These are phyloP conservation scores for Sporothrix curviconia DNA, from an alignment of 2,329 filamentous ascomycete species.

Conservation along the genomic window DNA sequence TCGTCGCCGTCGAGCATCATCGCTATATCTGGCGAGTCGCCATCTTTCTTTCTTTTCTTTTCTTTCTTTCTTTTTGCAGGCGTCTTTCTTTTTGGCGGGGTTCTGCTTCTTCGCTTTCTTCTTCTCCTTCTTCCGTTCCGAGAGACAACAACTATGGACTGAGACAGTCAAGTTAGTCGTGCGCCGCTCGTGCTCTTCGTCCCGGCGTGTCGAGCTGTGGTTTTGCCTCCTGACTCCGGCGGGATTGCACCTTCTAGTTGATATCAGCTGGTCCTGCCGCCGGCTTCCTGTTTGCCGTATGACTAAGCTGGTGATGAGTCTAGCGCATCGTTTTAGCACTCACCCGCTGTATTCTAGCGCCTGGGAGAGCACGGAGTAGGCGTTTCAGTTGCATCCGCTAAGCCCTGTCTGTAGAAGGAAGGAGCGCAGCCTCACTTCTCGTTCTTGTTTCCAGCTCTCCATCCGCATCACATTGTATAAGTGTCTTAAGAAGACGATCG, in stretches of 20 bases:
- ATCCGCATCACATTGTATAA: no score
- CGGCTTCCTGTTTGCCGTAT: not conserved
- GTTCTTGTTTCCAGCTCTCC: no score
- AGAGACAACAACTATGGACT: no score
- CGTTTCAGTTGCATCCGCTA: no score
- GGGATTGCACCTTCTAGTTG: not conserved
- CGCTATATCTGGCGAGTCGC: not conserved
- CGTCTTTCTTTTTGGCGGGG: not conserved
- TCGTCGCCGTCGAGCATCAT: not conserved
- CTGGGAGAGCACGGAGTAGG: no score
- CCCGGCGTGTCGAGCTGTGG: not conserved
- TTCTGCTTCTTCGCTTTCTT: no score
- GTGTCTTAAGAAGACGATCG: no score
- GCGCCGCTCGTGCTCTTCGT: not conserved
- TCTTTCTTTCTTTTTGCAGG: no score
- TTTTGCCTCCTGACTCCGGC: not conserved
- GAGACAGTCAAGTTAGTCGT: not conserved
- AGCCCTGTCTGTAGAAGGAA: no score
- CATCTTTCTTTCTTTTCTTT: not conserved
- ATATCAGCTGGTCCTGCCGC: not conserved
- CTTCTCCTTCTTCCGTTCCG: no score
- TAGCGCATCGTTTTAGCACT: no score
- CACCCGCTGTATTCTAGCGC: not conserved
- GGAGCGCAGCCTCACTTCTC: no score
- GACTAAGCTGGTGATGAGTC: not conserved